A percentile compares a stretch with the other conserved stretches of the same genome.
These are phyloP conservation scores for Monilinia fructicola DNA, from an alignment of 2,329 filamentous ascomycete genomes.

Conservation along the genomic window DNA sequence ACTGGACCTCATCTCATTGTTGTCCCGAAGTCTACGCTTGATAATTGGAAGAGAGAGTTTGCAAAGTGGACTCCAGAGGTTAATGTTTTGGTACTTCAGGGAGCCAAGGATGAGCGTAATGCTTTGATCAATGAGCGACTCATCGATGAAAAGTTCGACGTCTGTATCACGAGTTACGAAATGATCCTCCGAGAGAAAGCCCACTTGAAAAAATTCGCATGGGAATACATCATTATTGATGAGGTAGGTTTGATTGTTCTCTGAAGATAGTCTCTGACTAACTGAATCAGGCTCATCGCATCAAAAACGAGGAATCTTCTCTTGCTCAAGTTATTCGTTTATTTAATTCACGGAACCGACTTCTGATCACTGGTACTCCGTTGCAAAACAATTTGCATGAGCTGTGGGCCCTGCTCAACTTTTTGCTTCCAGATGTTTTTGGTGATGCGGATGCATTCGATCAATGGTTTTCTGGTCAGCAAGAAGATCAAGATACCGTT, in stretches of 20 bases:
- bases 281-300: conserved; percentile 69
- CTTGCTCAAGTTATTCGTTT: conserved; percentile 93
- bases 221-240: conserved; percentile 99
- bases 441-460: conserved; percentile 96
- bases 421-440: conserved; percentile 96
- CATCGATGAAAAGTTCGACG: conserved; percentile 94
- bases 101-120: conserved; percentile 89
- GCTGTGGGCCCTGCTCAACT: conserved; percentile 95
- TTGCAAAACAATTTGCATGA: conserved; percentile 98
- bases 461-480: conserved; percentile 93
- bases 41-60: conserved; percentile 98
- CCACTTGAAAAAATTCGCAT: conserved; percentile 94
- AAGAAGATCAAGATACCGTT: conserved; percentile 88
- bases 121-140: conserved; percentile 85
- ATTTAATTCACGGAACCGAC: conserved; percentile 91
- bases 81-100: conserved; percentile 89
- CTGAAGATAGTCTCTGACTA: conserved; percentile 1
- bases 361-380: conserved; percentile 94
- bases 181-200: conserved; percentile 97
- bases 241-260: conserved; percentile 51
- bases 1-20: conserved; percentile 87
- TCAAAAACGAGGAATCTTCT: conserved; percentile 99
- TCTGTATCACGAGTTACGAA: conserved; percentile 97
- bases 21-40: conserved; percentile 94
- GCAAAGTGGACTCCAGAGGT: conserved; percentile 92